These are phyloP conservation scores for Aspergillus calidoustus DNA, from an alignment of 2,329 filamentous ascomycete genomes.

Conservation along the genomic window DNA sequence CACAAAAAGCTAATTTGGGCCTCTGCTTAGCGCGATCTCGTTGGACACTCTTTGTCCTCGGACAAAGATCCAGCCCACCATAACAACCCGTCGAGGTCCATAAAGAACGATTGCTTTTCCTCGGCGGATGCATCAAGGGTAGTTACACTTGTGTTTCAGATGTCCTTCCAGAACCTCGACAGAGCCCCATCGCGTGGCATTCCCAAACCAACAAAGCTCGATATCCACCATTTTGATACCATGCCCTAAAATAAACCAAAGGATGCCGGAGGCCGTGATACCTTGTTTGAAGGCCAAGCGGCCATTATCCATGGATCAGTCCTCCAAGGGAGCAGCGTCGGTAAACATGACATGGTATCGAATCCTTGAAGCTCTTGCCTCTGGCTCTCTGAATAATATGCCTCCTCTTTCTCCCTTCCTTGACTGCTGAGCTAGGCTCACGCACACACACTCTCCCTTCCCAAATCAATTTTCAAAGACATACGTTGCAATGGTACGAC, in stretches of 20 bases:
- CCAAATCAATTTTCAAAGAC: background rate
- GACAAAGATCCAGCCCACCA: background rate
- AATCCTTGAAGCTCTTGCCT: background rate
- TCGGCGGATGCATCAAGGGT: background rate
- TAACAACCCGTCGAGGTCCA: background rate
- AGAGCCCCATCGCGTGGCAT: background rate
- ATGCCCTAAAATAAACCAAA: background rate
- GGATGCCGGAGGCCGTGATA: background rate
- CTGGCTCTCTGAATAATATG: background rate
- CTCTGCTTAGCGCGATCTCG: background rate
- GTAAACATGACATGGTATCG: background rate
- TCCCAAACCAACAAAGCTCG: constrained; percentile 1
- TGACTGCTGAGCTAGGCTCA: constrained; percentile 1
- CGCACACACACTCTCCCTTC: background rate
- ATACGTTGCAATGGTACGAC: constrained; percentile 12
- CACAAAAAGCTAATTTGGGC: background rate
- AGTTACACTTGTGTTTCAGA: background rate
- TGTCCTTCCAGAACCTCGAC: background rate
- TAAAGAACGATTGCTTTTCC: background rate
- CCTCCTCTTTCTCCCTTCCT: background rate
- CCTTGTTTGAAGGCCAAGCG: background rate
- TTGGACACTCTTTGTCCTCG: constrained; percentile 2
- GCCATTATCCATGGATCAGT: background rate
- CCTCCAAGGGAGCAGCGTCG: background rate
- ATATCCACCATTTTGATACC: background rate